These are phyloP conservation scores for Bromus sterilis DNA, from an alignment of 176 grass and related monocot genomes.

Conservation along the genomic window DNA sequence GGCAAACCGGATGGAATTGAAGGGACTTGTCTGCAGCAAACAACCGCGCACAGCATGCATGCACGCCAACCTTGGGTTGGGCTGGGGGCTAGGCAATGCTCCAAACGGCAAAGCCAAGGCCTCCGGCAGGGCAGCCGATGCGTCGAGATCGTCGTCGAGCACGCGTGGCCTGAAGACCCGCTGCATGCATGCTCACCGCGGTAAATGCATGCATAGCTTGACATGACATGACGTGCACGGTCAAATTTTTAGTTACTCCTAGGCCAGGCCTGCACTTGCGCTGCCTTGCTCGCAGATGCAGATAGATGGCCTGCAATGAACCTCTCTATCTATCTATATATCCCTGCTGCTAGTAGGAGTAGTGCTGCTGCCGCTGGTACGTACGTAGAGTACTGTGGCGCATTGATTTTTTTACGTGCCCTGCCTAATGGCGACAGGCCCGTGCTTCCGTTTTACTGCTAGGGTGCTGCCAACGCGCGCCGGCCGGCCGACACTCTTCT, in stretches of 20 bases:
- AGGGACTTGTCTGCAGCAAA: background rate
- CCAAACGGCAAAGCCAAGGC: background rate
- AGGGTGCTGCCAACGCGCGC: background rate
- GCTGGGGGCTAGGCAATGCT: background rate
- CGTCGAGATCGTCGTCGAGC: background rate
- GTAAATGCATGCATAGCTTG: background rate
- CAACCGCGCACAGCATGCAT: background rate
- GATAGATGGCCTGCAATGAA: background rate
- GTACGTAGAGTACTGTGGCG: background rate
- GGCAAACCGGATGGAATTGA: constrained; percentile 1
- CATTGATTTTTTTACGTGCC: background rate
- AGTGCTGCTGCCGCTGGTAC: background rate
- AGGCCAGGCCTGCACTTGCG: background rate
- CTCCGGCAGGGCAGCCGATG: background rate
- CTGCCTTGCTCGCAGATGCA: background rate
- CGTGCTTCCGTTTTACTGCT: background rate
- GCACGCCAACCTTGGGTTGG: background rate
- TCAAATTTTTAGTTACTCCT: background rate
- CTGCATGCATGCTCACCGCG: background rate
- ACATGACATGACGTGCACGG: background rate
- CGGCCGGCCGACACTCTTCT: background rate
- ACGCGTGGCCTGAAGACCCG: background rate
- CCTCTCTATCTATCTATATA: no score
- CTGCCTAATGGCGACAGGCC: background rate
- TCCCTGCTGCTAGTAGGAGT: no score